Base-by-base conservation (phyloP, 2,329 filamentous ascomycete species). In the Tolypocladium guangdongense region DNA sequence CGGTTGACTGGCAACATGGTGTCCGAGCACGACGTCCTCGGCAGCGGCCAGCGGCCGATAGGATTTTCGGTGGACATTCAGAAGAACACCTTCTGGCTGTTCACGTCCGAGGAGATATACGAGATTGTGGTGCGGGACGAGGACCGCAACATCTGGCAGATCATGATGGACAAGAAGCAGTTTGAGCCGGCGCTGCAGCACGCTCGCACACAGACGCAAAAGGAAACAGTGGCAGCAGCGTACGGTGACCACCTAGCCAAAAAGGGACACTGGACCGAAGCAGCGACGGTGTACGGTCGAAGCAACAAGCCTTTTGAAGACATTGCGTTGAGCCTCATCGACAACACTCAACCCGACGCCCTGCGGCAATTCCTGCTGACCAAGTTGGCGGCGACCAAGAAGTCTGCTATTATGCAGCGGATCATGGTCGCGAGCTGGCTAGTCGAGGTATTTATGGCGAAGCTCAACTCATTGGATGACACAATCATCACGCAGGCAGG, bases 241-340 rank as follows among this genome's bases (percentile, higher is more conserved):
- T 96, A 90, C 27, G 93, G 93, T 22, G 93, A 99, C 67, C 85
- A 90, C 63, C 75, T 99, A 10, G 84, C 91, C 39, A 82, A 80
- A 54, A 92, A 89, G 69, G 88, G 88, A 3, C 84, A 88, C 52
- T 97, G 85, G 67, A 72, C 83, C 52, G 90, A 99, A 66, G 93
- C 93, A 41, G 93, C 95, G 1, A 81, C 83, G 11, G 83, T 97
- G 2, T 96, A 96, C 67, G 93, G 93, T 14, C 90, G 90, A 68
- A 97, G 93, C 70, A 96, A 88, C 66, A 97, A 97, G 72, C 85
- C 90, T 0, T 99, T 99, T 60, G 93, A 99, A 66, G 90, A 99
- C 65, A 92, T 99, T 47, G 91, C 91, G 24, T 76, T 99, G 37
- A 84, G 83, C 1, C 88, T 99, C 63, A 91, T 99, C 59, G 91